Evolutionary conservation across 805 yeast genomes (phyloP), one percentile per base, ranked within the genome.

Genomic region (Gaillardinia entomophila): DNA sequence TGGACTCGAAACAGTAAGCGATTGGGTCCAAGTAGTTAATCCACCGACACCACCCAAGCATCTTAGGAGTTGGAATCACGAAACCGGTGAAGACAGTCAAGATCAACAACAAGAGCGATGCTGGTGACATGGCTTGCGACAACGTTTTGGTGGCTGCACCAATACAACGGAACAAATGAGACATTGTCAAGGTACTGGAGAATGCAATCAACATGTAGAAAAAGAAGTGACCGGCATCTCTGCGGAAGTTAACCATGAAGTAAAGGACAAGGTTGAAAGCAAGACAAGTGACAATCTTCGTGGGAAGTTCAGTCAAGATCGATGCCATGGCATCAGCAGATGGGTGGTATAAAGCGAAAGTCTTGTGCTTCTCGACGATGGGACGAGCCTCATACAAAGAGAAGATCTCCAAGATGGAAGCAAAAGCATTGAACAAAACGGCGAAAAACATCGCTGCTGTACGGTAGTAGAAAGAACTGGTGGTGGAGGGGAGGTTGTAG

Each of bases 11-110:
- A 0, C 71, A 73, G 43, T 68, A 79, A 39, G 67, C 62, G 23
- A 77, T 52, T 1, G 85, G 84, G 42, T 79, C 69, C 16, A 77
- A 42, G 41, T 72, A 77, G 20, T 73, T 67, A 30, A 79, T 61
- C 83, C 85, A 80, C 37, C 75, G 70, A 23, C 77, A 71, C 83
- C 83, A 78, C 28, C 76, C 78, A 42, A 75, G 78, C 75, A 77
- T 75, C 30, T 66, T 51, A 4, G 70, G 66, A 22, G 71, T 67
- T 18, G 82, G 83, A 37, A 77, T 58, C 15, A 70, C 75, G 57
- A 77, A 77, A 24, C 86, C 83, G n/a, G 85, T 71, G 54, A 80
- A 82, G 41, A 77, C 58, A 16, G 71, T 60, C 47, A 77, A 45
- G 5, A 69, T 70, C 26, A 71, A 54, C 36, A 77, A 52, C 34